Percentiles rank a stretch among this genome's conserved stretches.
Evolutionary conservation across 2,329 filamentous ascomycete genomes (phyloP).

Genomic region (Sclerotinia subarctica): DNA sequence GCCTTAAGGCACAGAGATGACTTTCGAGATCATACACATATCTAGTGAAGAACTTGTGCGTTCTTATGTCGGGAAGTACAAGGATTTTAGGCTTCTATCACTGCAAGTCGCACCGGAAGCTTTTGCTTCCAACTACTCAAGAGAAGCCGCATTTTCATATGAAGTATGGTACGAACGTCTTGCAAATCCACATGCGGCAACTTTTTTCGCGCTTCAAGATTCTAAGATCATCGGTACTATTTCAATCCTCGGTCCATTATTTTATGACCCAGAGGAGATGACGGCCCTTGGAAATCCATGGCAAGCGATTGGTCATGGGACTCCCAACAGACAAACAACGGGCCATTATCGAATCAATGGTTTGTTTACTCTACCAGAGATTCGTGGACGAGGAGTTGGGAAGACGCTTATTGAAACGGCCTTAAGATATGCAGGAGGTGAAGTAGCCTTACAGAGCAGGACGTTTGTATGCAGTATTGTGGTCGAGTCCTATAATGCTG

Average conservation of each 20-base stretch:
- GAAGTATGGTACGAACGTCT: slow-evolving; percentile 41
- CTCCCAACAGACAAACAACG: slow-evolving; percentile 12
- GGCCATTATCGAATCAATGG: slow-evolving; percentile 40
- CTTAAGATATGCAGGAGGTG: slow-evolving; percentile 33
- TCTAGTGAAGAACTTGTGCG: slow-evolving; percentile 28
- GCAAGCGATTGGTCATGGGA: slow-evolving; percentile 18
- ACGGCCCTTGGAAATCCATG: slow-evolving; percentile 26
- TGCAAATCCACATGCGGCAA: slow-evolving; percentile 39
- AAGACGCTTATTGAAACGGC: slow-evolving; percentile 38
- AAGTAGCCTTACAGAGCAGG: slow-evolving; percentile 28
- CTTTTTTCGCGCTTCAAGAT: slow-evolving; percentile 38
- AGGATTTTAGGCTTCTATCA: slow-evolving; percentile 32
- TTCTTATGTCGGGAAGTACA: slow-evolving; percentile 29
- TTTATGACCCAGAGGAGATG: slow-evolving; percentile 24
- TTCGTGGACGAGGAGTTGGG: slow-evolving; percentile 40
- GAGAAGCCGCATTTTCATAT: slow-evolving; percentile 40
- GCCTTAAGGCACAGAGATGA: slow-evolving; percentile 24
- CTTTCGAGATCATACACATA: slow-evolving; percentile 32
- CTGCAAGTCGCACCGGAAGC: slow-evolving; percentile 35
- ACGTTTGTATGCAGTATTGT: slow-evolving; percentile 37
- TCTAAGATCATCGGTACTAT: slow-evolving; percentile 38
- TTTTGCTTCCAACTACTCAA: slow-evolving; percentile 42
- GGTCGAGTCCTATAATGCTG: slow-evolving; percentile 39
- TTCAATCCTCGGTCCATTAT: slow-evolving; percentile 38
- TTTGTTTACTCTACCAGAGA: slow-evolving; percentile 42